Percentiles rank a stretch among this genome's conserved stretches.
These are phyloP conservation scores for Pestalotiopsis sp. DNA, from an alignment of 2,329 filamentous ascomycete species.

Conservation along the genomic window DNA sequence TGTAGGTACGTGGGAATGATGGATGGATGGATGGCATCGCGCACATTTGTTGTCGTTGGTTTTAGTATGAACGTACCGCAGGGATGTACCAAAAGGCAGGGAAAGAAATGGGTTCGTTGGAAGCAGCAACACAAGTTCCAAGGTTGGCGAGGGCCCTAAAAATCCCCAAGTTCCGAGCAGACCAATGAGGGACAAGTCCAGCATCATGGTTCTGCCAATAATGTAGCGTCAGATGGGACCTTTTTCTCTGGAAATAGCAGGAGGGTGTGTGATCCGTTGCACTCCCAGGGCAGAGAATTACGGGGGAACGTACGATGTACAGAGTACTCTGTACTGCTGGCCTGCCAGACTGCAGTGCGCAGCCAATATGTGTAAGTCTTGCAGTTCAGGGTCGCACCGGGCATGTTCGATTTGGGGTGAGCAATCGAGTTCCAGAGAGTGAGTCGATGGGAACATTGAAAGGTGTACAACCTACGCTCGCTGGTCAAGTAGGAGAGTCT, in stretches of 20 bases:
- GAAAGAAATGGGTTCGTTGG: no score
- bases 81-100: no score
- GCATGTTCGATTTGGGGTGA: background rate
- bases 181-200: conserved; percentile 8
- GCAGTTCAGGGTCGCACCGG: background rate
- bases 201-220: conserved; percentile 9
- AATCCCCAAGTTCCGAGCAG: background rate
- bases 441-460: no score
- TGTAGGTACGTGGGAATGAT: no score
- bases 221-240: background rate
- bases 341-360: background rate
- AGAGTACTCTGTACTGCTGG: background rate
- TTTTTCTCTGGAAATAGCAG: background rate
- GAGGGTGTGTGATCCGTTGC: background rate
- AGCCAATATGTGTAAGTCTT: background rate
- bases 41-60: no score
- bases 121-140: background rate
- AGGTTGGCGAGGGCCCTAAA: background rate
- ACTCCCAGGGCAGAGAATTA: background rate
- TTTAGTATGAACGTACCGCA: no score
- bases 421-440: background rate
- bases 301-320: background rate
- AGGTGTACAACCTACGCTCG: no score
- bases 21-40: no score
- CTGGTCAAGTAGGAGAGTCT: background rate